A percentile compares a stretch with the other conserved stretches of the same genome.
Conservation (phyloP, 192 early-diverging fungal genomes). For the Rhizoclosmatium sp. region DNA sequence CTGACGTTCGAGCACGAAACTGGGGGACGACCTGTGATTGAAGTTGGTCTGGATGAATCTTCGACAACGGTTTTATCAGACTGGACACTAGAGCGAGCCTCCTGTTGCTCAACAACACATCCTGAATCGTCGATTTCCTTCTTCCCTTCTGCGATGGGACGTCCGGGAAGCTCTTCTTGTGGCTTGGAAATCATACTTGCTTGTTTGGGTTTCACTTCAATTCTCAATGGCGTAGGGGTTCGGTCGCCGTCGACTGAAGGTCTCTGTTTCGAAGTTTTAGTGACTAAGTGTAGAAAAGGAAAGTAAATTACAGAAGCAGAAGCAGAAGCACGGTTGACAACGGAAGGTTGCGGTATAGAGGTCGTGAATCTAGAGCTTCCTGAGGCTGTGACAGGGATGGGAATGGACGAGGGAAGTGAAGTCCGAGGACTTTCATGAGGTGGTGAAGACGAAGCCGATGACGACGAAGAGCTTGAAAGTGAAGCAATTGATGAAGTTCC, state of each 20-base stretch:
- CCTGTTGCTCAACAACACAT: conserved; percentile 33
- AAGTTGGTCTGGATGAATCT: conserved; percentile 3
- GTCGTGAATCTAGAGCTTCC: no score
- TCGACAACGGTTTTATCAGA: conserved; percentile 14
- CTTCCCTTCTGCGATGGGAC: neutral
- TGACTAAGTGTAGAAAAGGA: no score
- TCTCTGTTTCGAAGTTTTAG: neutral
- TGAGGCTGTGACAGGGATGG: neutral
- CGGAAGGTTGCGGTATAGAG: no score
- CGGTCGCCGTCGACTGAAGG: neutral
- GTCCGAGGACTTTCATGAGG: neutral
- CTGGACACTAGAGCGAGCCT: conserved; percentile 10
- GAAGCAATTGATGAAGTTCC: neutral
- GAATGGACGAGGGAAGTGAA: neutral
- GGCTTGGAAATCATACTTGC: neutral
- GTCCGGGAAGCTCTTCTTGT: no score
- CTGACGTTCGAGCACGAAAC: conserved; percentile 8
- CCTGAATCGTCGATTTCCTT: conserved; percentile 49
- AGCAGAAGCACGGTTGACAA: no score
- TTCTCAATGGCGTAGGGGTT: neutral
- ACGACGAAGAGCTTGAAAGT: no score
- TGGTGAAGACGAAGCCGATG: no score
- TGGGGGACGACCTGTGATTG: neutral
- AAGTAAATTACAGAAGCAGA: no score
- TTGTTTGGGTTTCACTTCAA: neutral